These are phyloP conservation scores for Coccomyxa sp. DNA, from an alignment of 139 green algal species.

Conservation along the genomic window DNA sequence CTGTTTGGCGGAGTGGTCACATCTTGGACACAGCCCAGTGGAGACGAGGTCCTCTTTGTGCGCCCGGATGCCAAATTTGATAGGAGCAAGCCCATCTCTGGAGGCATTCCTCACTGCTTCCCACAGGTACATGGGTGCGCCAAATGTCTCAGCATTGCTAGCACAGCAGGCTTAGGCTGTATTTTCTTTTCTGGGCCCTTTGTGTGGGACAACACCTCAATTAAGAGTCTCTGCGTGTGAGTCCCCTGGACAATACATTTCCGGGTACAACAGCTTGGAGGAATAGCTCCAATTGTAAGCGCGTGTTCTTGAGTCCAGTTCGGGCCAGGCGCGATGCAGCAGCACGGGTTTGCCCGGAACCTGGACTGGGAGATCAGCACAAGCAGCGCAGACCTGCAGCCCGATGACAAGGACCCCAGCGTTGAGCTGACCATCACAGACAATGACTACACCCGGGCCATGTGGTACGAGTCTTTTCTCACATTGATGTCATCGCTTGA, in stretches of 20 bases:
- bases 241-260: too few species aligned
- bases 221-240: too few species aligned
- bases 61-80: slow-evolving; percentile 95
- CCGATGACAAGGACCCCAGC: slow-evolving; percentile 80
- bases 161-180: too few species aligned
- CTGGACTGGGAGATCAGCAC: slow-evolving; percentile 78
- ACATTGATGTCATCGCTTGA: too few species aligned
- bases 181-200: too few species aligned
- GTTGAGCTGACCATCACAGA: slow-evolving; percentile 83
- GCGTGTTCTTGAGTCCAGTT: slow-evolving; percentile 12
- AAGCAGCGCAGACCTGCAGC: slow-evolving; percentile 84
- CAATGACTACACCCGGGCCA: slow-evolving; percentile 86
- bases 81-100: slow-evolving; percentile 85
- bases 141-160: too few species aligned
- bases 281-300: too few species aligned
- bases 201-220: too few species aligned
- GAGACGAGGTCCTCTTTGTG: slow-evolving; percentile 93
- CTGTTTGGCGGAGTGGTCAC: slow-evolving; percentile 84
- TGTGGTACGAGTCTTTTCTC: slow-evolving; percentile 58
- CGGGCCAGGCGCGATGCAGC: slow-evolving; percentile 71
- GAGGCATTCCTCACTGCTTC: slow-evolving; percentile 96
- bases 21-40: slow-evolving; percentile 83
- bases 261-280: too few species aligned
- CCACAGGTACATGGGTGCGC: too few species aligned
- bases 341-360: slow-evolving; percentile 98